Conservation (phyloP, 768 basidiomycete species). For the Xerocomellus intermedius region DNA sequence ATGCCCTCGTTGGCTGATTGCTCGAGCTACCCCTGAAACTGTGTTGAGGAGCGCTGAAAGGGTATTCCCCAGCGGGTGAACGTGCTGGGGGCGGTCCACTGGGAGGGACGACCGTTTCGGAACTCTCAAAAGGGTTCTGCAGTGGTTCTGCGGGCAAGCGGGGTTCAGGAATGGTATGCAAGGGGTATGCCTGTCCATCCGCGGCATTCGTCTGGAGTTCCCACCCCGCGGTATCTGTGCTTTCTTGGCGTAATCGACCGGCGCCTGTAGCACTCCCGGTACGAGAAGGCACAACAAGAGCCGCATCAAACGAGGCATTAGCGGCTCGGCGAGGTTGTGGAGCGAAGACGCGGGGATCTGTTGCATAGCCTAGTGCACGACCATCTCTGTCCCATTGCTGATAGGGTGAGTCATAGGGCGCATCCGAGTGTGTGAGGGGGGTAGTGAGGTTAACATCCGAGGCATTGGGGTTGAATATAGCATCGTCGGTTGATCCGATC, state of each 20-base stretch:
- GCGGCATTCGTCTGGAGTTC: constrained; percentile 28
- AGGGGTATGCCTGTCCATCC: constrained; percentile 24
- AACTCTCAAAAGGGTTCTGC: constrained; percentile 27
- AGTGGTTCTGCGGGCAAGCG: constrained; percentile 7
- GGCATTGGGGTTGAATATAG: constrained; percentile 35
- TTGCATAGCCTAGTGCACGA: constrained; percentile 46
- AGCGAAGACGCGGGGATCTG: constrained; percentile 47
- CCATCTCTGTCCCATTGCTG: constrained; percentile 56
- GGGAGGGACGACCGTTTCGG: constrained; percentile 20
- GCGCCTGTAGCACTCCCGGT: constrained; percentile 12
- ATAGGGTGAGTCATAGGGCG: constrained; percentile 32
- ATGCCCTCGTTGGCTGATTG: not conserved
- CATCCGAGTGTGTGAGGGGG: constrained; percentile 27
- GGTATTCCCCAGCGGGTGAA: constrained; percentile 19
- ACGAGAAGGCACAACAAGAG: constrained; percentile 10
- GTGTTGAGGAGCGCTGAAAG: constrained; percentile 25
- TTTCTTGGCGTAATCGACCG: constrained; percentile 24
- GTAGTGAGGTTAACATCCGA: constrained; percentile 44
- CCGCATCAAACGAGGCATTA: constrained; percentile 14
- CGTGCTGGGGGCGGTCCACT: constrained; percentile 5
- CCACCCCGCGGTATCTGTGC: constrained; percentile 31
- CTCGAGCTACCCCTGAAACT: constrained; percentile 18
- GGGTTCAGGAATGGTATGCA: constrained; percentile 20
- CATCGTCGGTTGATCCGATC: constrained; percentile 30
- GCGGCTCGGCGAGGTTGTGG: constrained; percentile 44